Base-by-base conservation (phyloP, 2,329 filamentous ascomycete species). In the Aspergillus puulaauensis region DNA sequence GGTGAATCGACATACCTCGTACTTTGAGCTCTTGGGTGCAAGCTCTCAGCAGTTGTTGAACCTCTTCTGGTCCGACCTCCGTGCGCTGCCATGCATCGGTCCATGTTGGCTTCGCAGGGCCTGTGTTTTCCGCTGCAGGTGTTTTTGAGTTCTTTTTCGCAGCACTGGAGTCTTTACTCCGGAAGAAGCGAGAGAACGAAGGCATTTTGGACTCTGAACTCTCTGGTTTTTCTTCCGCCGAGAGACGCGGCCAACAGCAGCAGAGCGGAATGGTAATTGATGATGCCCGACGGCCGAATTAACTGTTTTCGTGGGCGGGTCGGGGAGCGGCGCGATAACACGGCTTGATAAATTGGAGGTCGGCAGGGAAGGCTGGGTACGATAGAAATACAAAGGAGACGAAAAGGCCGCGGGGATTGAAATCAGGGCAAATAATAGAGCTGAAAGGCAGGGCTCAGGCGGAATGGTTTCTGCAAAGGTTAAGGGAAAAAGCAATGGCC, bases 21-120 rank as follows among this genome's bases (percentile, higher is more conserved):
- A 90, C 89, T 79, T 98, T 99, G 75, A 99, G 85, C 79, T 99
- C 95, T 56, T 87, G 83, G 11, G 93, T 96, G 78, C 92, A 97
- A 64, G 87, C 86, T 71, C 87, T 85, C 52, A 98, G 81, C 61
- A 99, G 79, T 71, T 96, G 92, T 68, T 93, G 88, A 48, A 99
- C 87, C 78, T 99, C 95, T 65, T 96, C 91, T 5, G 93, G 90
- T 53, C 91, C 88, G 64, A 99, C 88, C 47, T 87, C 85, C 54
- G 84, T 90, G 70, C 93, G 89, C 61, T 86, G 83, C 86, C 92
- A 99, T 63, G 91, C 90, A 73, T 97, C 90, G 60, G 91, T 90
- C 89, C 91, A 97, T 75, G 83, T 84, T 56, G 90, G 90, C 77
- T 92, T 91, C 60, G 82, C 76, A 39, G 87, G 85, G 24, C 80